Evolutionary conservation across 176 grass and related monocot genomes (phyloP).

Genomic region (maize (Zea mays)): Zm-B73-REFERENCE-NAM-5.0 NC_050096.1:92886001-92886500

Average conservation of each 20-base stretch:
- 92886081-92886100: slow-evolving; percentile 90
- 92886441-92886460: neutral
- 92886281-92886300: slow-evolving; percentile 23
- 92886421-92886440: slow-evolving; percentile 14
- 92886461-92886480: slow-evolving; percentile 25
- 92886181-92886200: neutral
- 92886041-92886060: slow-evolving; percentile 96
- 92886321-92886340: slow-evolving; percentile 1
- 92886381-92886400: slow-evolving; percentile 19
- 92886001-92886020: slow-evolving; percentile 88
- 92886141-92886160: slow-evolving; percentile 34
- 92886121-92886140: slow-evolving; percentile 13
- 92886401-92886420: slow-evolving; percentile 12
- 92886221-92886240: neutral
- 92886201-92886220: neutral
- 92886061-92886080: slow-evolving; percentile 90
- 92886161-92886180: neutral
- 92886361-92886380: slow-evolving; percentile 3
- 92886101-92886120: slow-evolving; percentile 68
- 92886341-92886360: neutral
- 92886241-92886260: slow-evolving; percentile 4
- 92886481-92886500: slow-evolving; percentile 49
- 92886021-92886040: slow-evolving; percentile 96
- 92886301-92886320: neutral
- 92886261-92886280: neutral